These are phyloP conservation scores for Thelonectria rubi DNA, from an alignment of 2,329 filamentous ascomycete genomes.

Conservation along the genomic window DNA sequence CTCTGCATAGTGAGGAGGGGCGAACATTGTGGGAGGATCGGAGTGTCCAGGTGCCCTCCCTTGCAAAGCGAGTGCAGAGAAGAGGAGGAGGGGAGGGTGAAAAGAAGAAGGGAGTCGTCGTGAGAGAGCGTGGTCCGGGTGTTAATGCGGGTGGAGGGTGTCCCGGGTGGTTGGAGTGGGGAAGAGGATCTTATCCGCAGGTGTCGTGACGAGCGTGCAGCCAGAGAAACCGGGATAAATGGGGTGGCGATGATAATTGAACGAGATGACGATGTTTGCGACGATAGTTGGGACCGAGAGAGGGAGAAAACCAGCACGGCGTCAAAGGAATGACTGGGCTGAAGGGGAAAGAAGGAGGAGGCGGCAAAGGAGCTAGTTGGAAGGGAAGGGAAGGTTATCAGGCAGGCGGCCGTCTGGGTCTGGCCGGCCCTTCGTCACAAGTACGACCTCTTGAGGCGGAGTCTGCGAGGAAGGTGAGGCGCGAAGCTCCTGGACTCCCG, in stretches of 20 bases:
- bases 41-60: constrained; percentile 8
- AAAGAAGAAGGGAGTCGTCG: constrained; percentile 26
- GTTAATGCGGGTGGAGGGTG: constrained; percentile 39
- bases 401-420: constrained; percentile 17
- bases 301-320: background rate
- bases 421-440: constrained; percentile 5
- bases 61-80: constrained; percentile 8
- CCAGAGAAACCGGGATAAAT: background rate
- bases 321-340: background rate
- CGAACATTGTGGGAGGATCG: constrained; percentile 48
- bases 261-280: background rate
- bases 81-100: constrained; percentile 16
- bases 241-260: background rate
- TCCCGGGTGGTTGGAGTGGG: constrained; percentile 27
- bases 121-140: constrained; percentile 33
- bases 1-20: constrained; percentile 46
- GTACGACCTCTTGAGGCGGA: constrained; percentile 20
- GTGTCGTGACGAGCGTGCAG: constrained; percentile 14
- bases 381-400: constrained; percentile 1
- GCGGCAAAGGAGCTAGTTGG: constrained; percentile 3
- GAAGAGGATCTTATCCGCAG: constrained; percentile 21
- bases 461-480: constrained; percentile 10
- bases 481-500: constrained; percentile 12
- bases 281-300: background rate
- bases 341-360: background rate